A percentile compares a stretch with the other conserved stretches of the same genome.
Conservation (phyloP, 106 monocot genomes). For the Amphibolis antarctica region DNA sequence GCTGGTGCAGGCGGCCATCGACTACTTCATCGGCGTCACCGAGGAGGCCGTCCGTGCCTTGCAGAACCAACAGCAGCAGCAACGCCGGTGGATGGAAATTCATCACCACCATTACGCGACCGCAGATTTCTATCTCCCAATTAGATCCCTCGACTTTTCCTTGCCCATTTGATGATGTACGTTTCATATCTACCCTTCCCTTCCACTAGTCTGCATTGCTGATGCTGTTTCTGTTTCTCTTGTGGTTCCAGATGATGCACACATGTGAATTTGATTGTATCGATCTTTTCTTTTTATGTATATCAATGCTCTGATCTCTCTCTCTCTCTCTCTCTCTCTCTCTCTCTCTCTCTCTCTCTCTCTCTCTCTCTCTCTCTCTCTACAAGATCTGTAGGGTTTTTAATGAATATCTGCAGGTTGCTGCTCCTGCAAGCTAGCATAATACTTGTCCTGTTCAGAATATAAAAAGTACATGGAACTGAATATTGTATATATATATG, state of each 20-base stretch:
- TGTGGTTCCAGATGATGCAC: neutral
- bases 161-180: neutral
- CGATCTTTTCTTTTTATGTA: too few relatives aligned
- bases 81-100: neutral
- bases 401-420: too few relatives aligned
- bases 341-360: too few relatives aligned
- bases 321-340: too few relatives aligned
- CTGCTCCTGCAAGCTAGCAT: too few relatives aligned
- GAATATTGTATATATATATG: too few relatives aligned
- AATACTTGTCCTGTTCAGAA: too few relatives aligned
- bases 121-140: neutral
- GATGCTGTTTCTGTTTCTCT: neutral
- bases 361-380: too few relatives aligned
- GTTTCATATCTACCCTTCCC: neutral
- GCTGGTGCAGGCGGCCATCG: neutral
- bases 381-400: too few relatives aligned
- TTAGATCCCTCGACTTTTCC: neutral
- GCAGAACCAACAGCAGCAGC: neutral
- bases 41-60: neutral
- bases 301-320: too few relatives aligned
- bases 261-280: neutral
- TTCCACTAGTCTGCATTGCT: neutral
- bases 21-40: neutral
- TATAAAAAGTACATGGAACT: too few relatives aligned
- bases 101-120: neutral